A percentile compares a stretch with the other conserved stretches of the same genome.
phyloP scores from a whole-genome alignment of 495 filamentous ascomycete species.

The Annulohypoxylon maeteangense region DNA sequence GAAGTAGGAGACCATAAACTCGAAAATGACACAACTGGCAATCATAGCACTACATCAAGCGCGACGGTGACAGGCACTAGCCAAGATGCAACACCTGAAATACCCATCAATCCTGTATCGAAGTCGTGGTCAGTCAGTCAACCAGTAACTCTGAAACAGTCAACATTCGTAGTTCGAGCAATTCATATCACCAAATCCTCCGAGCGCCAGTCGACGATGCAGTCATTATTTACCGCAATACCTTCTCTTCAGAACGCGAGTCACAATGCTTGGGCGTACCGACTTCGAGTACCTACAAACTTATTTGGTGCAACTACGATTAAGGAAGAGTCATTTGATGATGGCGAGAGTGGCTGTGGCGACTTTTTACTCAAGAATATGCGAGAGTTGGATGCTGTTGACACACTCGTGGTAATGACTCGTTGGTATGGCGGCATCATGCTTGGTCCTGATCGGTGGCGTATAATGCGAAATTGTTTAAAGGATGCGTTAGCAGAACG shows the following conservation, averaged over 20 bases:
- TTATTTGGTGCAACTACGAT: slow-evolving; percentile 51
- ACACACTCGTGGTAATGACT: slow-evolving; percentile 87
- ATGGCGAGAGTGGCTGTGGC: slow-evolving; percentile 91
- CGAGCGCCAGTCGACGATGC: slow-evolving; percentile 50
- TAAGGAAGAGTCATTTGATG: slow-evolving; percentile 88
- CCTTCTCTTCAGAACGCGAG: slow-evolving; percentile 57
- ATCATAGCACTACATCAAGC: slow-evolving; percentile 20
- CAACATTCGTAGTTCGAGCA: slow-evolving; percentile 62
- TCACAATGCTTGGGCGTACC: slow-evolving; percentile 67
- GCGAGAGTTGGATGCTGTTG: slow-evolving; percentile 80
- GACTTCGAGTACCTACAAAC: slow-evolving; percentile 46
- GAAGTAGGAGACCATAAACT: slow-evolving; percentile 42
- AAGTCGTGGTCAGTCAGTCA: slow-evolving; percentile 53
- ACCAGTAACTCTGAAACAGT: slow-evolving; percentile 58
- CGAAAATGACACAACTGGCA: slow-evolving; percentile 38
- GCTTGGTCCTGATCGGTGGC: slow-evolving; percentile 82
- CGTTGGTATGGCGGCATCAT: slow-evolving; percentile 93
- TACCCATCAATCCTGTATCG: slow-evolving; percentile 33
- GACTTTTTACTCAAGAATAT: slow-evolving; percentile 81
- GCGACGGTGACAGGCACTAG: slow-evolving; percentile 19
- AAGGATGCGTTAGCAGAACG: slow-evolving; percentile 59
- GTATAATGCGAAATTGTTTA: slow-evolving; percentile 63
- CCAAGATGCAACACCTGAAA: slow-evolving; percentile 17
- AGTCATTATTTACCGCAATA: slow-evolving; percentile 53
- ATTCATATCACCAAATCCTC: slow-evolving; percentile 51